Base-by-base conservation (phyloP, 305 asterid species). In the Solanum hybrid region DNA sequence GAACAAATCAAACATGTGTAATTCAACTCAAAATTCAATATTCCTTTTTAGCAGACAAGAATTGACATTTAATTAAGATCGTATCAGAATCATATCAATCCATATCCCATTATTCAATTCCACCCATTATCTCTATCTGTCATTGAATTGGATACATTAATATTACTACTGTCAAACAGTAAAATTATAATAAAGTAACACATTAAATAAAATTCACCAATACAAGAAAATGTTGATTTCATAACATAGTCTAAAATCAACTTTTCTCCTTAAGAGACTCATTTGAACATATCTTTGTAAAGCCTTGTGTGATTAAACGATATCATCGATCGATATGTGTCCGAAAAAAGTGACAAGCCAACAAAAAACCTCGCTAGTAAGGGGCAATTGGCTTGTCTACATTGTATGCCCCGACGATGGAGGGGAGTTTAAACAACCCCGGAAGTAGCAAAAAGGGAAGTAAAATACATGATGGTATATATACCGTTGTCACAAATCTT, bases 31-130 rank as follows among this genome's bases (percentile, higher is more conserved):
- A 57, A 57, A 57, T 94, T 95, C 95, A 91, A 92, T 94, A 92
- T 91, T 93, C 94, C 93, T 90, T 94, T 70, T 92, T 90, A 92
- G 91, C 93, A 93, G 98, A 95, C 98, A 94, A 93, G 94, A 94
- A 86, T 93, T 93, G 94, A 91, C 94, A 94, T 90, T 91, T 89
- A 91, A 93, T 92, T 79, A 91, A 85, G 89, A 86, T 89, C 95
- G 91, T 90, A 96, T 95, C 96, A 12, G 95, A 94, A 96, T 95
- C 96, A 94, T 92, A 95, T 94, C 96, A 93, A 89, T 86, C 83
- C 37, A 90, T 78, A 93, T 91, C 93, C 76, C 90, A 79, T 27
- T 87, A 89, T 91, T 93, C 92, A 90, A 82, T 83, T 91, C 92
- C 93, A 92, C 92, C 92, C 92, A 90, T 91, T 79, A 29, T 85